A percentile compares a stretch with the other conserved stretches of the same genome.
These are phyloP conservation scores for Epichloe scottii DNA, from an alignment of 2,329 filamentous ascomycete species.

Conservation along the genomic window DNA sequence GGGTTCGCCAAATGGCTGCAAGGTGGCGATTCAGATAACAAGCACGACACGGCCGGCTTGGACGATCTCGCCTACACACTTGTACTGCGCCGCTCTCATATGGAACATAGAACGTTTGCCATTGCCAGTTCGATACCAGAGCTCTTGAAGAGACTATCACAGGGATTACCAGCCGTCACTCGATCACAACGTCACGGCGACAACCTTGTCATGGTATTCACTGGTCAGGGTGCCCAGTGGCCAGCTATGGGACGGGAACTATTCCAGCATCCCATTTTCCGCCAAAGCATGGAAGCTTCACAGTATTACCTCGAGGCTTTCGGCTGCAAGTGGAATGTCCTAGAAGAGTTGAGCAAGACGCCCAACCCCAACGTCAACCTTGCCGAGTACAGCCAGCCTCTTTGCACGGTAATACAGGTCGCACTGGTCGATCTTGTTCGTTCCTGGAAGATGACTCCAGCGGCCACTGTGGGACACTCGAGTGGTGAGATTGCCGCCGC, in stretches of 20 bases:
- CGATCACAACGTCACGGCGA: too few relatives aligned
- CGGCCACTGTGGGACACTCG: slow-evolving; percentile 18
- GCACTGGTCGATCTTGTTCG: slow-evolving; percentile 19
- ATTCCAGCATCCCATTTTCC: not conserved
- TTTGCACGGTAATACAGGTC: slow-evolving; percentile 26
- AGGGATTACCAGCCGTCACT: too few relatives aligned
- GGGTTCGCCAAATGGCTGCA: not conserved
- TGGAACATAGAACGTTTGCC: too few relatives aligned
- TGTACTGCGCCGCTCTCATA: not conserved
- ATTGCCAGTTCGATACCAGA: too few relatives aligned
- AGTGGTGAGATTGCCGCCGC: slow-evolving; percentile 23
- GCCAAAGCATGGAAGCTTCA: not conserved
- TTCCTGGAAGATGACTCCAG: slow-evolving; percentile 14
- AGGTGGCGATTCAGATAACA: not conserved
- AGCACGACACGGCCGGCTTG: not conserved
- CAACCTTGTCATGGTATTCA: slow-evolving; percentile 10
- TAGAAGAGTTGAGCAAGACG: not conserved
- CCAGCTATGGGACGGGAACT: slow-evolving; percentile 6
- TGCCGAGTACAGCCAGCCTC: slow-evolving; percentile 15
- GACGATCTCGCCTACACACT: not conserved
- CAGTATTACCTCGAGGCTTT: not conserved
- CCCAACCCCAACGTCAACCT: not conserved
- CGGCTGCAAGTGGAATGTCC: not conserved
- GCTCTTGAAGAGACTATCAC: too few relatives aligned
- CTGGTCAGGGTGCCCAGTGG: slow-evolving; percentile 22